Base-by-base conservation (phyloP, 1,284 basidiomycete genomes). In the Sanguinoderma infundibulare region DNA sequence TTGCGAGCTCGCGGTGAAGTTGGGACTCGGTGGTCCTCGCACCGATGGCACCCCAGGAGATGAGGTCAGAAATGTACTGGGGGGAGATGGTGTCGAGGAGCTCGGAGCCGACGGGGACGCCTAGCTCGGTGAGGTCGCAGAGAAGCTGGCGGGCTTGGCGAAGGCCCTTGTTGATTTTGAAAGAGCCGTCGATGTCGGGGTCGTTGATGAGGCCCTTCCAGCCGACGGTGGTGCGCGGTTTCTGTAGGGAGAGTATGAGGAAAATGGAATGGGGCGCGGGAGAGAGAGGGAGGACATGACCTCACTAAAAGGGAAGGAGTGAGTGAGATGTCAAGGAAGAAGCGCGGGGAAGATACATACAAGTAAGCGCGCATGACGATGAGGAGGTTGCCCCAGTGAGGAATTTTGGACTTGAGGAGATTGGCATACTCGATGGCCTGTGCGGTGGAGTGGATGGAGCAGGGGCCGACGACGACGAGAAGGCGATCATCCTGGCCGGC, bases 331-430 rank as follows among this genome's bases (percentile, higher is more conserved):
- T 49, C 44, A 55, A 55, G 47, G 62, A 54, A 56, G 60, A 60
- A 51, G 52, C 46, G 44, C 51, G 63, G 61, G 34, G 47, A 40
- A 42, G n/a, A 26, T 22, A 81, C 87, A 72, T 67, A 91, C 90
- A 98, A 98, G 86, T 98, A 98, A 65, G 95, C 90, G 42, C 97
- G 86, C 97, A 98, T 98, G 75, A 98, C 79, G 73, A 99, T 91
- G 72, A 95, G 84, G 51, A 98, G 83, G 70, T 97, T 93, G 62
- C 77, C 85, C 87, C 87, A 90, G 22, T 78, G 73, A 14, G 89
- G 82, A 35, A 91, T 84, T 74, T 91, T 90, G 2, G 81, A 79
- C 70, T 87, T 90, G 70, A 98, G 84, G 39, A 89, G 81, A 32
- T 81, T 79, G 34, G 96, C 96, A 74, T 99, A 99, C 74, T 96